Evolutionary conservation across 1,284 basidiomycete species (phyloP).

Genomic region (Binderoboletus segoi): DNA sequence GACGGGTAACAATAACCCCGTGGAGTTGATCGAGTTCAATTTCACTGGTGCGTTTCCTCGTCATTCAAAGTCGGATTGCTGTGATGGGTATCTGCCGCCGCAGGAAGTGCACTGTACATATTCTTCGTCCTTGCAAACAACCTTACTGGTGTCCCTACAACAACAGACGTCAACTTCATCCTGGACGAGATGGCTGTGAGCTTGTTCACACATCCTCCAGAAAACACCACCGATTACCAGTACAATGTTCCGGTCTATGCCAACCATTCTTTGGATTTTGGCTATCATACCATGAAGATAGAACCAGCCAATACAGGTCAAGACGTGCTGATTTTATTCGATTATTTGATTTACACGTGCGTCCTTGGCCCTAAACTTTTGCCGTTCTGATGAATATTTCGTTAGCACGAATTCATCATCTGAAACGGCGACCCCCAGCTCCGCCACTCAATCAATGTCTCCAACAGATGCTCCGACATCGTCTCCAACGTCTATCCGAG

Average conservation of each 20-base stretch:
- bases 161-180: conserved; percentile 13
- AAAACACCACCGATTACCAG: not conserved
- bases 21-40: conserved; percentile 8
- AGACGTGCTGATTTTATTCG: conserved; percentile 14
- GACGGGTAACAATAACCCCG: not conserved
- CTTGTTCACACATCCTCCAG: not conserved
- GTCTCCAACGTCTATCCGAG: not conserved
- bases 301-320: not conserved
- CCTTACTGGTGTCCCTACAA: not conserved
- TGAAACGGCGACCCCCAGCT: not conserved
- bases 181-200: conserved; percentile 2
- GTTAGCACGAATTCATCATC: conserved; percentile 6
- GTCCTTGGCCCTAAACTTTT: too few relatives aligned
- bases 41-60: conserved; percentile 12
- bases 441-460: not conserved
- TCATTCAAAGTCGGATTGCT: not conserved
- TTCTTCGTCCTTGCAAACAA: conserved; percentile 23
- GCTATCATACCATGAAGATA: conserved; percentile 15
- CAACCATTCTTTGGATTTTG: conserved; percentile 5
- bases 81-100: not conserved
- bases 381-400: not conserved
- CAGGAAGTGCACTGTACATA: conserved; percentile 23
- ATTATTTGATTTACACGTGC: conserved; percentile 18
- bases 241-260: conserved; percentile 18
- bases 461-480: not conserved